Base-by-base conservation (phyloP, 2,329 filamentous ascomycete species). In the Arthrobotrys conoides region DNA sequence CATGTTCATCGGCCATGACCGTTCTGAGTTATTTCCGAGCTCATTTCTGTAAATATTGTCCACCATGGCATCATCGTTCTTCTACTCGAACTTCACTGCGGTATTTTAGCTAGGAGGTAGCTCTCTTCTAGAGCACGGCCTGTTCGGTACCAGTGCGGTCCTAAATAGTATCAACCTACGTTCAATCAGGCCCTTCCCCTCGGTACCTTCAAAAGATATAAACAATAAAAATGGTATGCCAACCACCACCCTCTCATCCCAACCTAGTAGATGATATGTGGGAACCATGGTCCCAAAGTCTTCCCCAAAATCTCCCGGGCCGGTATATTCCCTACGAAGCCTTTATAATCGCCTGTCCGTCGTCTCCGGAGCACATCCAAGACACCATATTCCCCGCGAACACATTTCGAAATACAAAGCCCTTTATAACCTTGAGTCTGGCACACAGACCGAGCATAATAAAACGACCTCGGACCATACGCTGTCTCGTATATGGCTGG, bases 191-290 rank as follows among this genome's bases (percentile, higher is more conserved):
- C n/a, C n/a, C n/a, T n/a, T n/a, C n/a, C n/a, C n/a, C n/a, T n/a
- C n/a, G n/a, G n/a, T n/a, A n/a, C n/a, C n/a, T n/a, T n/a, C n/a
- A n/a, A n/a, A n/a, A n/a, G n/a, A n/a, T 30, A 30, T 30, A 30
- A 30, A 44, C 10, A 44, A 57, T 46, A 16, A 36, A 67, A 61
- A 67, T 73, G 70, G 61, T 67, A 41, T 73, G 61, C 51, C 61
- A 73, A 53, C 49, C 14, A 1, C n/a, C 61, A n/a, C 70, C 70
- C 14, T 16, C 49, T 1, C 22, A 33, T 1, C 70, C 70, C n/a
- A 18, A 18, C 14, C 27, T 46, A 6, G 1, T 20, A 5, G 6
- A 18, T 9, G 6, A 8, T 16, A 1, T 6, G 1, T 20, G 9
- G n/a, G n/a, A 46, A 36, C 20, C 14, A 46, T 33, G 57, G 49